Percentiles rank a stretch among this genome's conserved stretches.
These are phyloP conservation scores for Colletotrichum sublineola DNA, from an alignment of 2,329 filamentous ascomycete species.

Conservation along the genomic window DNA sequence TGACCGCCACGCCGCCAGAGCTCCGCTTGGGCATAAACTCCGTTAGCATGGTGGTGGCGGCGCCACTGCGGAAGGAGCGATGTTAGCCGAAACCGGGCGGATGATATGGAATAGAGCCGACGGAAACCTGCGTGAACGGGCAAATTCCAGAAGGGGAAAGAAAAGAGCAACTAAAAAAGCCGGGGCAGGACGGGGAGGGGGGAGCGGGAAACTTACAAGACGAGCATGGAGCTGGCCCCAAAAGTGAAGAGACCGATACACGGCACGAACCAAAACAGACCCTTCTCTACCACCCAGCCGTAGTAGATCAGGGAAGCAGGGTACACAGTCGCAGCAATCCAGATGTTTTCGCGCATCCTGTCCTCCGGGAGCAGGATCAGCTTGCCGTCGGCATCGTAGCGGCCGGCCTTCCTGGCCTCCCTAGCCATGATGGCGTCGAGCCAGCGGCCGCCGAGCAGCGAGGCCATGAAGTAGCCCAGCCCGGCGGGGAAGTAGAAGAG, in stretches of 20 bases:
- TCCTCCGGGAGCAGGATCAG: conserved; percentile 82
- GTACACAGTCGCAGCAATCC: conserved; percentile 78
- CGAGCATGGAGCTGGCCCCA: conserved; percentile 82
- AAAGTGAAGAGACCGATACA: conserved; percentile 80
- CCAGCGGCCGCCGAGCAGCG: conserved; percentile 80
- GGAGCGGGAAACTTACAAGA: conserved; percentile 63
- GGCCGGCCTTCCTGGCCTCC: conserved; percentile 77
- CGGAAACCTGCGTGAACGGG: neutral
- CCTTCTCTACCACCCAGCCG: conserved; percentile 79
- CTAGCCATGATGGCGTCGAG: conserved; percentile 85
- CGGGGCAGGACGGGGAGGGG: no score
- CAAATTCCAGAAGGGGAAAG: neutral
- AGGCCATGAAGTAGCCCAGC: conserved; percentile 78
- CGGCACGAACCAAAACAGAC: conserved; percentile 73
- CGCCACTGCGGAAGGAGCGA: conserved; percentile 55
- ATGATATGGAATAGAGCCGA: neutral
- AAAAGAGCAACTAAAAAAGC: neutral
- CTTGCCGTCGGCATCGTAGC: conserved; percentile 76
- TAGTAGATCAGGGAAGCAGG: conserved; percentile 80
- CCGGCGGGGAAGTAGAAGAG: conserved; percentile 83
- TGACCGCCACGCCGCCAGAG: conserved; percentile 81
- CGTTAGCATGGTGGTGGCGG: conserved; percentile 84
- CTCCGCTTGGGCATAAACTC: conserved; percentile 83
- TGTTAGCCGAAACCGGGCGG: conserved; percentile 35
- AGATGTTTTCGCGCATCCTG: conserved; percentile 85